Evolutionary conservation across 75 land plant genomes (phyloP), one percentile per base, ranked within the genome.

Genomic region (Pinus tabuliformis): DNA sequence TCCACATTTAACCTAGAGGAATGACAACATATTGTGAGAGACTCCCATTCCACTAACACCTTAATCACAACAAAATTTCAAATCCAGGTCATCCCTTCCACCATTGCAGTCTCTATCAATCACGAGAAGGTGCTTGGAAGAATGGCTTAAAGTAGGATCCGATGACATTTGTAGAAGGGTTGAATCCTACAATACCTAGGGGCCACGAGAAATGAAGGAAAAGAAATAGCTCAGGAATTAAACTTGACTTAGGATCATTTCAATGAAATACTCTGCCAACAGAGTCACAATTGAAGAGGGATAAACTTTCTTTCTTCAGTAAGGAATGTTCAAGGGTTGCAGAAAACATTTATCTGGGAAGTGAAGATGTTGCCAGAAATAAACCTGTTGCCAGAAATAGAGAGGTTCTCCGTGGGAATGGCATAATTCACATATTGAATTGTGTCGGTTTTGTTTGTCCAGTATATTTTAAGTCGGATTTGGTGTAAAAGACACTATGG

Each of bases 401-500:
- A 20, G 90, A 79, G 8, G 63, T 66, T 24, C 83, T 89, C 15
- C 59, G 73, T 12, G 52, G 57, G 9, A 77, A 83, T 62, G 86
- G 90, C 26, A 89, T 89, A 59, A 87, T 89, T 30, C 90, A 89
- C 36, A 78, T 89, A 16, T 77, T 89, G 42, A 89, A 87, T 71
- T 87, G 90, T 59, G 90, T 84, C 6, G 90, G 90, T 26, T 80
- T 62, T 45, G 79, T 77, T 28, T 88, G 90, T 72, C 90, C 90
- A 7, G 90, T 87, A 78, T 84, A 81, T 75, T 89, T 79, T 70
- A 76, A 74, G 14, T 1, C 58, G 8, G 88, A 86, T 18, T 75
- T 89, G 13, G 73, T 56, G 61, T 89, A 89, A 74, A 83, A 81
- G 77, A 89, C 90, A 16, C 86, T 89, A 18, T 89, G 90, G 90